phyloP scores from a whole-genome alignment of 208 protist genomes.

The Phytomonas sp. region DNA sequence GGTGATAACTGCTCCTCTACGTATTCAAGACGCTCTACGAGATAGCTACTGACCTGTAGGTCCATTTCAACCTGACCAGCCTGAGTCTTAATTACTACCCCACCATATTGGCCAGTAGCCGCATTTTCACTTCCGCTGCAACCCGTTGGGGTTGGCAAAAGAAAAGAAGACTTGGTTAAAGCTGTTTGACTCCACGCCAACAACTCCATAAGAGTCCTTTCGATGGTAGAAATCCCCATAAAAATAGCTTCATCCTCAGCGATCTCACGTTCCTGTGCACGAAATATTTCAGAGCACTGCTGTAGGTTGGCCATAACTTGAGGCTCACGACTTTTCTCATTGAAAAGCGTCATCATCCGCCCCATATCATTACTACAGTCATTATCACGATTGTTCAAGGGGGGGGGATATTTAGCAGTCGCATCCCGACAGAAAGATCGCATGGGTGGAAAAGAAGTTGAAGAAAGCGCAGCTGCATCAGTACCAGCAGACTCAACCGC shows the following conservation, averaged over 20 bases:
- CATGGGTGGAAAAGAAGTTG: background rate
- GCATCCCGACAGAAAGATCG: background rate
- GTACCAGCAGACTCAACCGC: background rate
- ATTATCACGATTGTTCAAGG: background rate
- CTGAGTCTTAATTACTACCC: background rate
- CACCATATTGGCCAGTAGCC: background rate
- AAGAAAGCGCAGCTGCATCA: background rate
- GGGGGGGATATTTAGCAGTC: background rate
- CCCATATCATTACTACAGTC: background rate
- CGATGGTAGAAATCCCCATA: background rate
- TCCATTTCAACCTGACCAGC: background rate
- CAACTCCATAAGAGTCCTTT: constrained; percentile 1
- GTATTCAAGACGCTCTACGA: background rate
- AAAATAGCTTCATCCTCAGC: background rate
- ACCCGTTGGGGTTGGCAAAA: background rate
- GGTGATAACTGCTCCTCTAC: background rate
- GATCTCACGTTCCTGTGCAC: background rate
- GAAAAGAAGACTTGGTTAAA: background rate
- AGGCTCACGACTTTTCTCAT: background rate
- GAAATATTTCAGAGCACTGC: background rate
- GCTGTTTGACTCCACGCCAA: background rate
- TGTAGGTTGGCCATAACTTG: background rate
- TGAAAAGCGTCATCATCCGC: background rate
- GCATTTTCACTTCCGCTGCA: background rate
- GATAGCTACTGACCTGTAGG: background rate